Evolutionary conservation across 108 stramenopile species (phyloP), one percentile per base, ranked within the genome.

Genomic region (Bacterosira constricta): DNA sequence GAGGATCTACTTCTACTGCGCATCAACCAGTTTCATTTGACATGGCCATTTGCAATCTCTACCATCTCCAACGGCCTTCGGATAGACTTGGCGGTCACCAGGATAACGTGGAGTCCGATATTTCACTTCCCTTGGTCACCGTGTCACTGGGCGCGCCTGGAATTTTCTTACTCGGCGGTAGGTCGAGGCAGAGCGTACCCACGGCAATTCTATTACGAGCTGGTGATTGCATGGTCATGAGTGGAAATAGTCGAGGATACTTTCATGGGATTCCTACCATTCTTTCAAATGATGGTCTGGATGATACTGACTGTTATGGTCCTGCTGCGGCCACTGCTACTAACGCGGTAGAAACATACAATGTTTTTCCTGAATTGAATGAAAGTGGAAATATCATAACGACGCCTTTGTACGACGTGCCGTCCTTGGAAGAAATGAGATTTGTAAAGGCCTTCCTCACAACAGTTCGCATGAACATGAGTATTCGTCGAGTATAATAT

Each of bases 1-100:
- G n/a, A n/a, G n/a, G n/a, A n/a, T n/a, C n/a, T n/a, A n/a, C n/a
- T n/a, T n/a, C n/a, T n/a, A 35, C 12, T 15, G 1, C 11, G 6
- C 2, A 1, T 6, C 44, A 31, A 49, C 23, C 54, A 31, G 10
- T 57, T 42, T 20, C 63, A 34, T 79, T 79, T 30, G 65, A 79
- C 20, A 72, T 79, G 70, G 78, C 70, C 3, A 79, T 79, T 21
- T 79, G 78, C 59, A 79, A 79, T 45, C 47, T 79, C 44, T 79
- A 79, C 44, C 78, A 79, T 45, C 63, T 72, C 32, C 71, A 71
- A 5, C 64, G 78, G 27, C 70, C 78, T 12, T 72, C 78, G 0
- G 78, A 79, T 49, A 37, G 78, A 41, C 52, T 79, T 36, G 78
- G 78, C 1, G 78, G 78, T 27, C 78, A 79, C 52, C 44, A 67